Evolutionary conservation across 345 rosid genomes (phyloP).

Genomic region (Arabidopsis thaliana): TAIR10.1 NC_003074.8:1900001-1900500

Average conservation of each 20-base stretch:
- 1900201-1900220: conserved; percentile 82
- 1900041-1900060: conserved; percentile 83
- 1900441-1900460: conserved; percentile 64
- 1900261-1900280: conserved; percentile 62
- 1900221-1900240: conserved; percentile 69
- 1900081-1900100: conserved; percentile 54
- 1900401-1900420: conserved; percentile 68
- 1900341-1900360: conserved; percentile 50
- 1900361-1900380: conserved; percentile 51
- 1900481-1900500: conserved; percentile 80
- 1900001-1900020: conserved; percentile 69
- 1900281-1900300: conserved; percentile 57
- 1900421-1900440: conserved; percentile 62
- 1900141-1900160: conserved; percentile 64
- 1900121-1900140: conserved; percentile 58
- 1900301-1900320: conserved; percentile 66
- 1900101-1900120: conserved; percentile 55
- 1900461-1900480: conserved; percentile 65
- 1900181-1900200: conserved; percentile 79
- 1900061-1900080: conserved; percentile 70
- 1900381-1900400: conserved; percentile 80
- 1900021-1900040: conserved; percentile 54
- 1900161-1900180: conserved; percentile 65
- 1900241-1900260: conserved; percentile 48
- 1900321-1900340: conserved; percentile 64